Base-by-base conservation (phyloP, 2,329 filamentous ascomycete species). In the Juglanconis oblonga region DNA sequence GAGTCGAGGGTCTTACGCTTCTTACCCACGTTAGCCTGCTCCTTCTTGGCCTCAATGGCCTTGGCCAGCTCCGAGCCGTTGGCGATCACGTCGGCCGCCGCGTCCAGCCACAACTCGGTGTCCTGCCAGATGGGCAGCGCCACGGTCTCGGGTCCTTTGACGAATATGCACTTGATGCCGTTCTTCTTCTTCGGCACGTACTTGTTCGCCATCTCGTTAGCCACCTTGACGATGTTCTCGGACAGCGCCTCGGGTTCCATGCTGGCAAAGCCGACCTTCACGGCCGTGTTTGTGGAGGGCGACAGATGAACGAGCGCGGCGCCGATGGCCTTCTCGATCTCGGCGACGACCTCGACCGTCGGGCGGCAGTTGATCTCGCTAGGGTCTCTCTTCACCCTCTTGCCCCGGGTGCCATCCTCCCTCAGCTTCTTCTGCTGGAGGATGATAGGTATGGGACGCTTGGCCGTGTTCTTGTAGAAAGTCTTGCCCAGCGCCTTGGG, bases 101-200 rank as follows among this genome's bases (percentile, higher is more conserved):
- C 85, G 65, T 95, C 90, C 14, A 88, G 76, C 92, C 95, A 99
- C 65, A 99, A 81, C 81, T 97, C 92, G 67, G 92, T 89, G 4
- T 94, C 90, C 71, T 97, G 79, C 91, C 92, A 99, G 71, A 99
- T 87, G n/a, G 95, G 95, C 70, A 99, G 81, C 8, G 94, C 90
- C 63, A 88, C 89, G 4, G 94, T 97, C 70, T 91, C 87, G 33
- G 91, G 89, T 3, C 92, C 91, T 82, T 98, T 99, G 80, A 99
- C 82, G 74, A 96, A 92, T 63, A 99, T 79, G 64, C 86, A 85
- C 74, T 88, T 88, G 64, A 98, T 83, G 73, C 94, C 95, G 69
- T 85, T 86, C 92, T 93, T 97, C 69, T 92, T 88, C 73, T 94
- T 88, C 17, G 92, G 86, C 50, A 97, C 86, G 71, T 89, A 90